Evolutionary conservation across 345 rosid species (phyloP), one percentile per base, ranked within the genome.

Genomic region (Linum tenue): DNA sequence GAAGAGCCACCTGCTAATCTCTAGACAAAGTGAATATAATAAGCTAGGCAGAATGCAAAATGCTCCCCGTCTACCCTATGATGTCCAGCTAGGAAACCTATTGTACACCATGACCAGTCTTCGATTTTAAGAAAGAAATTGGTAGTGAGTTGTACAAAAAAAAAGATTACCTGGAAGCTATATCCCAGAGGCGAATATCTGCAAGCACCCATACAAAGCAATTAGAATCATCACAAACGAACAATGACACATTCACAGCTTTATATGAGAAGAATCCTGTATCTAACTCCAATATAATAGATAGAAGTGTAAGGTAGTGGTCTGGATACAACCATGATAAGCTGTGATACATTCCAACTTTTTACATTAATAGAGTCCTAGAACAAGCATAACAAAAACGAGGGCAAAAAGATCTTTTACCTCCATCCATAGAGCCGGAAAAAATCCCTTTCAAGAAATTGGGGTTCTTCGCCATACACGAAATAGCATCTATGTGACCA

Each of bases 341-440:
- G 59, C 15, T 56, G 16, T 56, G 31, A 22, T 5, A 31, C 35
- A 31, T 1, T 36, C 36, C 7, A 57, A 4, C 17, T 2, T 8
- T 17, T 1, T 15, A 57, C 35, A 14, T 36, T 8, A 57, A 57
- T 6, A 16, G n/a, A 14, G 10, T 5, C 10, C 31, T 22, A 22
- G 31, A 22, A 22, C 31, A 22, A 22, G 31, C 31, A 22, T 22
- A 22, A 22, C 31, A 22, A 22, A 22, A 8, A 44, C 3, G 12
- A 44, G 3, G 10, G 10, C 62, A 35, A 59, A 31, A 16, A 62
- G 55, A 37, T 44, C 51, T 7, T 14, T 14, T 66, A 88, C 99
- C 97, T 89, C 97, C 99, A 79, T 91, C 99, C 86, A 87, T 83
- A 15, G 99, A 89, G 70, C 86, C 99, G 3, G 97, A 94, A 81